These are phyloP conservation scores for Pelargonium fulgidum DNA, from an alignment of 441 rosid genomes.

Conservation along the genomic window DNA sequence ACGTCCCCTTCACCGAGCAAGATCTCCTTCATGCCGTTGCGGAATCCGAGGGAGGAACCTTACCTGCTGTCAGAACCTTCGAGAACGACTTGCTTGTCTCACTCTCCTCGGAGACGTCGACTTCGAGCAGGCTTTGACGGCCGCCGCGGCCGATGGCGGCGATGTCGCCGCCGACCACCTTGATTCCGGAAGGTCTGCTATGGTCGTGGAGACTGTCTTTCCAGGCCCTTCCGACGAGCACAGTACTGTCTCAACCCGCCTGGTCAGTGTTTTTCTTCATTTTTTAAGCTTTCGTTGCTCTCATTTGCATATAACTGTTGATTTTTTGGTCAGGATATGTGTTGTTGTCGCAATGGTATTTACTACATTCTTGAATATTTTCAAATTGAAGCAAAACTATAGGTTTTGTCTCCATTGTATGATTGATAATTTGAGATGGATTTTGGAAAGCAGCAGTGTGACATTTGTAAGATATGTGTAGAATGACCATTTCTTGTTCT, in stretches of 20 bases:
- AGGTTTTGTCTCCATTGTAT: too few species aligned
- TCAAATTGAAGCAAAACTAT: too few species aligned
- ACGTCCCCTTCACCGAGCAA: constrained; percentile 37
- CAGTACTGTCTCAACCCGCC: constrained; percentile 63
- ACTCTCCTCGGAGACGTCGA: constrained; percentile 64
- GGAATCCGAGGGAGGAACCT: constrained; percentile 42
- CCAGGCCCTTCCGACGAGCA: constrained; percentile 52
- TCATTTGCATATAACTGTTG: too few species aligned
- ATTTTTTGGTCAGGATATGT: too few species aligned
- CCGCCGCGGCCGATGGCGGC: constrained; percentile 95
- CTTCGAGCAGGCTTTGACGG: constrained; percentile 73
- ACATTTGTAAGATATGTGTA: too few species aligned
- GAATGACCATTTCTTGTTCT: too few species aligned
- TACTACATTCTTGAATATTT: too few species aligned
- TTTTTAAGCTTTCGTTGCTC: constrained; percentile 1
- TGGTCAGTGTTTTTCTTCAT: constrained; percentile 37
- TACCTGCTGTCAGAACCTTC: constrained; percentile 75
- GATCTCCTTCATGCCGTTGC: constrained; percentile 59
- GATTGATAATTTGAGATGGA: too few species aligned
- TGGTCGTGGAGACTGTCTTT: constrained; percentile 82
- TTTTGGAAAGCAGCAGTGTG: too few species aligned
- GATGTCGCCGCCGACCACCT: constrained; percentile 63
- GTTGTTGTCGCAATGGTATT: too few species aligned
- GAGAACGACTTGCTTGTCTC: constrained; percentile 64
- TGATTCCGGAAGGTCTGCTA: constrained; percentile 44